Evolutionary conservation across 768 basidiomycete species (phyloP).

Genomic region (Suillus subaureus): DNA sequence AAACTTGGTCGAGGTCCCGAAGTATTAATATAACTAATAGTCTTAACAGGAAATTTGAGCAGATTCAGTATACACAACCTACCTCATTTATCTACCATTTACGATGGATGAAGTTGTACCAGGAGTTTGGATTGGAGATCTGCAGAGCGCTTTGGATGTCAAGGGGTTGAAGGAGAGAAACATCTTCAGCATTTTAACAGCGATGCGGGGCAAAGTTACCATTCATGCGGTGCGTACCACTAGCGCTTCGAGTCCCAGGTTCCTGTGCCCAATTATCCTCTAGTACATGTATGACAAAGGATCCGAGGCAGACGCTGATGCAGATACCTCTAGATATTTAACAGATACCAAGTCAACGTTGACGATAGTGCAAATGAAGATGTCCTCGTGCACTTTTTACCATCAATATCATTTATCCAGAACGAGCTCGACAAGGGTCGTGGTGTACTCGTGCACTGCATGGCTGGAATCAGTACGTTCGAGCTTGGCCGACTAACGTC

Average conservation of each 20-base stretch:
- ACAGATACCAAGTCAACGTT: conserved; percentile 75
- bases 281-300: background rate
- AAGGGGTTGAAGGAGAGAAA: conserved; percentile 63
- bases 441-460: conserved; percentile 88
- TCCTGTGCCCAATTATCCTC: background rate
- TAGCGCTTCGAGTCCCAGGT: conserved; percentile 12
- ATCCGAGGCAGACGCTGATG: background rate
- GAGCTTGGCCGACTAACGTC: background rate
- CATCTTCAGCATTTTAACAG: conserved; percentile 76
- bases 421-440: conserved; percentile 73
- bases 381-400: conserved; percentile 74
- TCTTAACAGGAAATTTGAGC: background rate
- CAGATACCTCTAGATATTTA: conserved; percentile 60
- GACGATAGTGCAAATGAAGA: conserved; percentile 79
- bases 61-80: background rate
- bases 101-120: conserved; percentile 79
- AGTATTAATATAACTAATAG: conserved; percentile 5
- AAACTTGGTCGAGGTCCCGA: background rate
- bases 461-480: conserved; percentile 82
- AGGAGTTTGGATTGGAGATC: conserved; percentile 84
- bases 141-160: conserved; percentile 67
- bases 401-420: conserved; percentile 83
- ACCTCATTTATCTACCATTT: background rate
- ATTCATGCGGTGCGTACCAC: conserved; percentile 56
- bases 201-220: conserved; percentile 68